Percentiles rank a stretch among this genome's conserved stretches.
These are phyloP conservation scores for Zopfia rhizophila DNA, from an alignment of 2,329 filamentous ascomycete genomes.

Conservation along the genomic window DNA sequence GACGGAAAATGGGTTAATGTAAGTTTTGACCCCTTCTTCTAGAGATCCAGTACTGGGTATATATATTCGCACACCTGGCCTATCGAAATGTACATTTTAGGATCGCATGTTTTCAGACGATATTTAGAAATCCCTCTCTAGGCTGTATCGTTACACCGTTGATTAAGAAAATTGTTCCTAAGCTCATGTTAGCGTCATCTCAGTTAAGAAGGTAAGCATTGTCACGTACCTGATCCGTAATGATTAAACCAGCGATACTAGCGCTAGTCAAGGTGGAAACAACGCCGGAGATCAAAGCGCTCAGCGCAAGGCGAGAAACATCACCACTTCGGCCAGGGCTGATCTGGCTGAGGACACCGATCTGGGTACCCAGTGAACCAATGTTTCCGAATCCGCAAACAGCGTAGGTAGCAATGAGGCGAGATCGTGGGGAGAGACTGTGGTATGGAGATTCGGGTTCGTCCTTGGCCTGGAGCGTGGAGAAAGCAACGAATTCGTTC, in stretches of 20 bases:
- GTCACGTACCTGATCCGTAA: constrained; percentile 40
- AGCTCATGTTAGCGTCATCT: constrained; percentile 13
- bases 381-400: constrained; percentile 83
- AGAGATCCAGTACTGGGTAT: constrained; percentile 36
- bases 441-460: constrained; percentile 62
- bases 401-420: constrained; percentile 86
- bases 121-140: constrained; percentile 6
- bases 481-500: constrained; percentile 84
- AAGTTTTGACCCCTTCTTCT: constrained; percentile 4
- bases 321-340: constrained; percentile 78
- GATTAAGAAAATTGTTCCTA: constrained; percentile 17
- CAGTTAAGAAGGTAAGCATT: neutral
- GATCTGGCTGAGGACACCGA: constrained; percentile 85
- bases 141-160: neutral
- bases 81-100: constrained; percentile 30
- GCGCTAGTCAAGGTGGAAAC: constrained; percentile 83
- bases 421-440: constrained; percentile 73
- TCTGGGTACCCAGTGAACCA: constrained; percentile 87
- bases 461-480: constrained; percentile 59
- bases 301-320: constrained; percentile 78
- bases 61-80: constrained; percentile 26
- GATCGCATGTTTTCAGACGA: constrained; percentile 11
- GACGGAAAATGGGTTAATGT: too few species aligned
- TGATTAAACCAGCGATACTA: constrained; percentile 63
- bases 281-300: constrained; percentile 80